Conservation (phyloP, 2,329 filamentous ascomycete genomes). For the Beauveria medogensis region DNA sequence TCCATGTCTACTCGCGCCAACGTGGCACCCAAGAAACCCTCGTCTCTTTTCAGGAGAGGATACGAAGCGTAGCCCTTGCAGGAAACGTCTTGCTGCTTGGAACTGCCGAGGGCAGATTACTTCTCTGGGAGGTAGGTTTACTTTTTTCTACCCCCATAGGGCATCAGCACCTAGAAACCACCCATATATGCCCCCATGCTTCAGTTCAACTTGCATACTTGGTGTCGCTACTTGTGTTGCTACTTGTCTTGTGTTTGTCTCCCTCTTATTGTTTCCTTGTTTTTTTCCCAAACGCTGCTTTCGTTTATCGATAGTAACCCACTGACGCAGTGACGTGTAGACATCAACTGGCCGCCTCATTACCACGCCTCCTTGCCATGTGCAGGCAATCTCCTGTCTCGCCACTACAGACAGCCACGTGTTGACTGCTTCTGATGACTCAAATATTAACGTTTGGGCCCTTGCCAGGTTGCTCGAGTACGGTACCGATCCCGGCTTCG, state of each 20-base stretch:
- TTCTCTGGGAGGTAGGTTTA: constrained; percentile 78
- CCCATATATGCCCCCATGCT: not conserved
- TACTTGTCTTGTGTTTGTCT: not conserved
- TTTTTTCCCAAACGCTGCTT: not conserved
- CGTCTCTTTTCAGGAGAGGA: constrained; percentile 79
- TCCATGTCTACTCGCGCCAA: constrained; percentile 83
- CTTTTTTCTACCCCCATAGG: constrained; percentile 13
- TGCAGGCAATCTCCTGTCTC: constrained; percentile 72
- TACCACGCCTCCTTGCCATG: constrained; percentile 67
- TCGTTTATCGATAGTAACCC: not conserved
- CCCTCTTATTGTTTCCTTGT: not conserved
- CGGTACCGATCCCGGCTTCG: constrained; percentile 44
- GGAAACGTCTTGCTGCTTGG: constrained; percentile 70
- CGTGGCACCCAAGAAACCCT: constrained; percentile 83
- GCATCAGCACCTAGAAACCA: not conserved
- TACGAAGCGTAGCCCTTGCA: constrained; percentile 67
- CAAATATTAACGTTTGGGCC: constrained; percentile 89
- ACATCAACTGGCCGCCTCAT: constrained; percentile 68
- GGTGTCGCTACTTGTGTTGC: not conserved
- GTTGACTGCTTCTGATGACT: constrained; percentile 74
- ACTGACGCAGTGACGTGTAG: constrained; percentile 29
- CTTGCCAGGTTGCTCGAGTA: constrained; percentile 62
- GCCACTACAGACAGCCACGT: constrained; percentile 64
- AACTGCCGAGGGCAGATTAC: constrained; percentile 75
- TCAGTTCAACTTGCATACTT: not conserved